Base-by-base conservation (phyloP, 2,329 filamentous ascomycete genomes). In the Neonectria hederae region DNA sequence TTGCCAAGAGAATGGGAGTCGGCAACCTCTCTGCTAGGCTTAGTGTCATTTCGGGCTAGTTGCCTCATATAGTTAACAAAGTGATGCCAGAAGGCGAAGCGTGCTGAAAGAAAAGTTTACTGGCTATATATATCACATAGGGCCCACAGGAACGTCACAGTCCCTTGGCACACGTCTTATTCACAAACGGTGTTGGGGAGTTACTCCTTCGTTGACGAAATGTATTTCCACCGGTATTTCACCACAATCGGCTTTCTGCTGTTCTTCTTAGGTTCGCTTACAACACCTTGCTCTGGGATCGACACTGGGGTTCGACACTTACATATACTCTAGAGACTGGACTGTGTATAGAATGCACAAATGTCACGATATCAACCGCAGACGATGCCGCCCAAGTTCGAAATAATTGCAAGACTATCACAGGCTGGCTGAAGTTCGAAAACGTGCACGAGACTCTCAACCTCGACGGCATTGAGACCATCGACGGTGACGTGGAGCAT, bases 341-440 rank as follows among this genome's bases (percentile, higher is more conserved):
- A 17, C 35, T 6, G 14, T n/a, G 35, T n/a, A 3, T 17, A 7
- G 35, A 38, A 17, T 38, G 35, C 35, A 38, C 35, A 38, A 62
- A 65, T 17, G 22, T 62, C 13, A 62, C 59, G 17, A 58, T 62
- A 9, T 19, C 24, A 24, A 56, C 11, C 7, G 46, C 59, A 17
- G 42, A 62, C 10, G 35, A 55, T 9, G 63, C 63, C 17, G 32
- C 40, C 30, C 14, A 57, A 5, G 19, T 52, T 28, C 63, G 63
- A 7, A 43, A 54, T 7, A 26, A 45, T 3, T 65, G 63, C 59
- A 54, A 54, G 24, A 51, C 35, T 4, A 62, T 65, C 43, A 30
- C 24, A 13, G 54, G 53, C 2, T 17, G 9, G 8, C 32, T 65
- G 14, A 19, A 3, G n/a, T 54, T 65, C 21, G 30, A 17, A 1